Evolutionary conservation across 352 stramenopile species (phyloP).

Genomic region (Globisporangium parvum): DNA sequence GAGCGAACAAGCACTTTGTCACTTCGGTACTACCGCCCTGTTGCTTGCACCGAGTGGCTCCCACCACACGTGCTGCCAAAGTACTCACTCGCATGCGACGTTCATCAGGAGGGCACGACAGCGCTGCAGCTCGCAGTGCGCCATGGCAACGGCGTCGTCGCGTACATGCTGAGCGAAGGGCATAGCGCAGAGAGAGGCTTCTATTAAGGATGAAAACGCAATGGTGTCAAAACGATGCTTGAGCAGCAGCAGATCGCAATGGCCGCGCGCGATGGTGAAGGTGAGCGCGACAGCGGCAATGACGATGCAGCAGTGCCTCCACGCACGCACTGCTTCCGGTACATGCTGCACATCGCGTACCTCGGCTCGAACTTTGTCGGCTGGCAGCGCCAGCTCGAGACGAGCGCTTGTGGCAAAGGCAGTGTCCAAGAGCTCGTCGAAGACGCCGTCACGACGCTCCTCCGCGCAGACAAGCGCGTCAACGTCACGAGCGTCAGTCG

Average conservation of each 20-base stretch:
- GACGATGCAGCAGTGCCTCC: background rate
- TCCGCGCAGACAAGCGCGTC: conserved; percentile 38
- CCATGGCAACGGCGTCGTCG: conserved; percentile 53
- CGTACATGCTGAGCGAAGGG: conserved; percentile 52
- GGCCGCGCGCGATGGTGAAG: background rate
- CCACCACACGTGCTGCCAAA: too few relatives aligned
- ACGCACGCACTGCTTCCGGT: conserved; percentile 28
- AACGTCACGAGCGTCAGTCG: conserved; percentile 83
- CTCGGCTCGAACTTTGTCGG: conserved; percentile 67
- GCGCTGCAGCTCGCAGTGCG: conserved; percentile 60
- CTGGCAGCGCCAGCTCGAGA: conserved; percentile 67
- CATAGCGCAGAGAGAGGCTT: conserved; percentile 49
- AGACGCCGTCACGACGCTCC: conserved; percentile 45
- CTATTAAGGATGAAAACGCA: conserved; percentile 26
- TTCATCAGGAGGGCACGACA: conserved; percentile 49
- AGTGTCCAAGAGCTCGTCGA: conserved; percentile 83
- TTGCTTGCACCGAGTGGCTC: background rate
- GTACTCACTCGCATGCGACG: background rate
- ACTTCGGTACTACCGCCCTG: conserved; percentile 25
- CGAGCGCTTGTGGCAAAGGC: conserved; percentile 39
- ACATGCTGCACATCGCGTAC: conserved; percentile 75
- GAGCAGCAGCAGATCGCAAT: background rate
- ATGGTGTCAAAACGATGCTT: background rate
- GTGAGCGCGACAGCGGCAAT: background rate
- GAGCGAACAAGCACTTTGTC: conserved; percentile 51